Conservation (phyloP, 1,284 basidiomycete species). For the Cryptococcus sp. region DNA sequence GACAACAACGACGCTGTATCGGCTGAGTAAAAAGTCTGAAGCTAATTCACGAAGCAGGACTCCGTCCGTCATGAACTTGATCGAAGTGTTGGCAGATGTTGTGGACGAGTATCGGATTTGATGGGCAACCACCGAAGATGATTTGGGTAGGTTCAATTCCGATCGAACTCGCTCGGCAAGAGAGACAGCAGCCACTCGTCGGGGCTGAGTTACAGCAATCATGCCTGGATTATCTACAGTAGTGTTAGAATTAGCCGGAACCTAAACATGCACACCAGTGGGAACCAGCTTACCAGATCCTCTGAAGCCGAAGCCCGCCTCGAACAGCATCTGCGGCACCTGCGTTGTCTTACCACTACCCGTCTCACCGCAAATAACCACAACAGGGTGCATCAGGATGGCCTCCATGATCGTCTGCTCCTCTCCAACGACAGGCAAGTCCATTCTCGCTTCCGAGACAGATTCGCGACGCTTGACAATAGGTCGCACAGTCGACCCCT, state of each 20-base stretch:
- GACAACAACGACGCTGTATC: slow-evolving; percentile 92
- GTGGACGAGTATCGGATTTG: slow-evolving; percentile 98
- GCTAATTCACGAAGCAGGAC: slow-evolving; percentile 91
- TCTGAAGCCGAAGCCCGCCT: slow-evolving; percentile 88
- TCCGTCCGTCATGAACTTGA: slow-evolving; percentile 99
- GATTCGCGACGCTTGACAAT: slow-evolving; percentile 68
- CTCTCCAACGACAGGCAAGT: slow-evolving; percentile 87
- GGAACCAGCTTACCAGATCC: slow-evolving; percentile 64
- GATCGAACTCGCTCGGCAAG: slow-evolving; percentile 89
- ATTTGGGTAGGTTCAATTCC: slow-evolving; percentile 72
- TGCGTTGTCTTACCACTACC: slow-evolving; percentile 99
- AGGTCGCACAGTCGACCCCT: slow-evolving; percentile 57
- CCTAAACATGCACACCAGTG: not conserved
- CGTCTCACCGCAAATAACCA: slow-evolving; percentile 78
- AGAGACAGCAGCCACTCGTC: slow-evolving; percentile 94
- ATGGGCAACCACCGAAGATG: slow-evolving; percentile 79
- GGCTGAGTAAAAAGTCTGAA: slow-evolving; percentile 81
- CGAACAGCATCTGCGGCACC: slow-evolving; percentile 88
- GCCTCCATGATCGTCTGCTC: slow-evolving; percentile 94
- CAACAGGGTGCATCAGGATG: slow-evolving; percentile 77
- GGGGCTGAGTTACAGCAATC: slow-evolving; percentile 96
- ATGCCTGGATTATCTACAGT: slow-evolving; percentile 88
- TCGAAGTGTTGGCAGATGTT: slow-evolving; percentile 80
- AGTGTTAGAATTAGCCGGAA: not conserved
- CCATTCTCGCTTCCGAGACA: slow-evolving; percentile 73